Conservation (phyloP, 2,329 filamentous ascomycete species). For the Aspergillus sp. region DNA sequence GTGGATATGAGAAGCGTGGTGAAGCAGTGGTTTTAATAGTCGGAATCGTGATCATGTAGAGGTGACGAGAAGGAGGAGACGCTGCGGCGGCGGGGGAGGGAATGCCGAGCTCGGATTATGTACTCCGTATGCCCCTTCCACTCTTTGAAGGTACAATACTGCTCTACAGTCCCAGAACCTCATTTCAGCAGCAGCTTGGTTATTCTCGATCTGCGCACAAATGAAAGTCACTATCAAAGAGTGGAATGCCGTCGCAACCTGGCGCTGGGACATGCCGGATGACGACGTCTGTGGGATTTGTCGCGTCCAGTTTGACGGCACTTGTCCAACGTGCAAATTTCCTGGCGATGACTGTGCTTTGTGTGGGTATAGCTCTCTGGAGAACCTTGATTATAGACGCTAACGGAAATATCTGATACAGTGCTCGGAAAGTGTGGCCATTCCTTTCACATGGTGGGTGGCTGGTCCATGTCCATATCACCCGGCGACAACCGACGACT, state of each 20-base stretch:
- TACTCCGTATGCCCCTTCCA: no score
- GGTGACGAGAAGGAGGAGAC: conserved; percentile 2
- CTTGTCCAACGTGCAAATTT: conserved; percentile 95
- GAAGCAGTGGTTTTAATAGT: neutral
- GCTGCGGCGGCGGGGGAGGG: conserved; percentile 3
- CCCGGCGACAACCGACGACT: conserved; percentile 3
- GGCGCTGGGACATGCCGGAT: conserved; percentile 95
- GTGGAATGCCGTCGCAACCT: conserved; percentile 91
- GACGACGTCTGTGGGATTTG: conserved; percentile 98
- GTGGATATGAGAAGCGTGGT: neutral
- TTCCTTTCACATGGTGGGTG: conserved; percentile 85
- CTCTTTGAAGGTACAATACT: neutral
- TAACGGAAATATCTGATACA: conserved; percentile 29
- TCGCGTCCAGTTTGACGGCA: conserved; percentile 94
- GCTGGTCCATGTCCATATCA: conserved; percentile 4
- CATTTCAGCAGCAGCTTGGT: no score
- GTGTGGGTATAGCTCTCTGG: conserved; percentile 48
- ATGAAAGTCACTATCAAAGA: conserved; percentile 96
- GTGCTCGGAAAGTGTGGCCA: conserved; percentile 95
- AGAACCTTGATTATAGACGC: neutral
- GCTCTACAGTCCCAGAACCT: neutral
- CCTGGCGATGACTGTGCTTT: conserved; percentile 93
- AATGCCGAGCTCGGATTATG: conserved; percentile 11
- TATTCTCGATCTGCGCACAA: conserved; percentile 6
- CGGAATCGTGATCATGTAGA: conserved; percentile 1